Evolutionary conservation across 2,329 filamentous ascomycete genomes (phyloP).

Genomic region (Lizonia empirigonia): DNA sequence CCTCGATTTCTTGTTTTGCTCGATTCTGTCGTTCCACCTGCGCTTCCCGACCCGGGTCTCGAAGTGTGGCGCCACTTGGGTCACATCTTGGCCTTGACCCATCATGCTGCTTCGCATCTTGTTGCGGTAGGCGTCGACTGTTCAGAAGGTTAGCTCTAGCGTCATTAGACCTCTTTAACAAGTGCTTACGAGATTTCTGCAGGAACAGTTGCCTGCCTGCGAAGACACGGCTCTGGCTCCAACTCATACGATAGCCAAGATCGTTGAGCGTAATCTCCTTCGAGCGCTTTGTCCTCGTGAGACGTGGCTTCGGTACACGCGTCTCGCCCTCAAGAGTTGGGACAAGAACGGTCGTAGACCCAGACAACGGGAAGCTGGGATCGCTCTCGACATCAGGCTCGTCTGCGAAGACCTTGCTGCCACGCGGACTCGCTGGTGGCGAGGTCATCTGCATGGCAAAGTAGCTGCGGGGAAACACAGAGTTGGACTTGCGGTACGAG

Average conservation of each 20-base stretch:
- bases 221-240: slow-evolving; percentile 93
- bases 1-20: slow-evolving; percentile 49
- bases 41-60: slow-evolving; percentile 88
- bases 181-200: slow-evolving; percentile 84
- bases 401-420: slow-evolving; percentile 75
- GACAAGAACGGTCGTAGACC: slow-evolving; percentile 55
- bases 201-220: slow-evolving; percentile 84
- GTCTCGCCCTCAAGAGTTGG: slow-evolving; percentile 70
- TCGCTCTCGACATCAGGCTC: slow-evolving; percentile 56
- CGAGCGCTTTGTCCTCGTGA: slow-evolving; percentile 70
- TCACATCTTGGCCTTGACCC: slow-evolving; percentile 74
- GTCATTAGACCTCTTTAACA: neutral
- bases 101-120: slow-evolving; percentile 87
- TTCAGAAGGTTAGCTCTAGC: slow-evolving; percentile 32
- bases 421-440: slow-evolving; percentile 75
- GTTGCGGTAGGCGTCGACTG: slow-evolving; percentile 92
- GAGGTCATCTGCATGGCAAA: slow-evolving; percentile 93
- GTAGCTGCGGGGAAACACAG: slow-evolving; percentile 88
- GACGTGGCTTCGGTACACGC: slow-evolving; percentile 75
- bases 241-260: slow-evolving; percentile 92
- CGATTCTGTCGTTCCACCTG: slow-evolving; percentile 56
- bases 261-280: slow-evolving; percentile 94
- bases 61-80: slow-evolving; percentile 78
- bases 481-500: slow-evolving; percentile 87
- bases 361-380: slow-evolving; percentile 48